These are phyloP conservation scores for Cordyceps cicadae DNA, from an alignment of 2,329 filamentous ascomycete genomes.

Conservation along the genomic window DNA sequence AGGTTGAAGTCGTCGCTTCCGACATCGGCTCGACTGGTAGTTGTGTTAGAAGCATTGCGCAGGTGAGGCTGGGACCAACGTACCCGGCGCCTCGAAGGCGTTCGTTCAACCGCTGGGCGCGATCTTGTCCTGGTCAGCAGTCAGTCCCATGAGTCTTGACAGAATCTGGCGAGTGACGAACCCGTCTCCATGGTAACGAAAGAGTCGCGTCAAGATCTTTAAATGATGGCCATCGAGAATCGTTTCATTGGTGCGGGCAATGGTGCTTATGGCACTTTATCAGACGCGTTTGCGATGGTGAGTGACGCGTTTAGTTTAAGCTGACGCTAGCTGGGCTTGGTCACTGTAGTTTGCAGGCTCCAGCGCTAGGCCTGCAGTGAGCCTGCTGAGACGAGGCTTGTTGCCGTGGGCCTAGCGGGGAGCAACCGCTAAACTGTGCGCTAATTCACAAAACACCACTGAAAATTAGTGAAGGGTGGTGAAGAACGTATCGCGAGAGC, in stretches of 20 bases:
- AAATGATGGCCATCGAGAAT: background rate
- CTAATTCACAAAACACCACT: constrained; percentile 3
- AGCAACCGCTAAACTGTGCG: background rate
- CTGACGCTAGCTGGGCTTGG: background rate
- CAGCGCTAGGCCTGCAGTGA: background rate
- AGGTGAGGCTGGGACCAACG: constrained; percentile 18
- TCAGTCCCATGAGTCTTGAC: background rate
- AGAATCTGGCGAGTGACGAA: background rate
- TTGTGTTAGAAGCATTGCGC: constrained; percentile 12
- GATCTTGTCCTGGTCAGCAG: background rate
- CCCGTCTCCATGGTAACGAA: constrained; percentile 1
- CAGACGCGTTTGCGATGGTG: background rate
- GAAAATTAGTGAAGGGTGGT: background rate
- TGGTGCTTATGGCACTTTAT: background rate
- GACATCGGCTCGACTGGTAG: constrained; percentile 43
- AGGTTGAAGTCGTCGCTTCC: constrained; percentile 50
- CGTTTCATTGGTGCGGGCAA: background rate
- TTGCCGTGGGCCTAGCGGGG: background rate
- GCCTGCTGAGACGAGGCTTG: background rate
- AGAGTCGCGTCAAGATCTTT: background rate
- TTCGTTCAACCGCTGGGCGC: constrained; percentile 44
- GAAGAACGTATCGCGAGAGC: background rate
- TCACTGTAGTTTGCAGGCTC: background rate
- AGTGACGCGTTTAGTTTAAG: background rate
- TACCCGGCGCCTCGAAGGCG: constrained; percentile 59